Percentiles rank a stretch among this genome's conserved stretches.
These are phyloP conservation scores for Penicillium desertorum DNA, from an alignment of 495 filamentous ascomycete genomes.

Conservation along the genomic window DNA sequence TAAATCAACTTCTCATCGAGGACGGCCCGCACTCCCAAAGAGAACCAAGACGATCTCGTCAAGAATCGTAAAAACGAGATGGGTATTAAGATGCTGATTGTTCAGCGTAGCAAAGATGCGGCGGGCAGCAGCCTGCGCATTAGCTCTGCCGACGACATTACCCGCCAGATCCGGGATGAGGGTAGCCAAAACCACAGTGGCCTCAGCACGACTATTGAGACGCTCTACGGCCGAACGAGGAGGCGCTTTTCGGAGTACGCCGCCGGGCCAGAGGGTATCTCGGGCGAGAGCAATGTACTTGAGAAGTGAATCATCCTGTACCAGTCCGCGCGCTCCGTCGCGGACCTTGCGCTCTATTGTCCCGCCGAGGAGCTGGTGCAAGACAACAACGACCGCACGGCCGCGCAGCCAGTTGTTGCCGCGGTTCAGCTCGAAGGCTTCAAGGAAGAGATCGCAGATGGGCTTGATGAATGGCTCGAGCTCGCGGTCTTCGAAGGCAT, in stretches of 20 bases:
- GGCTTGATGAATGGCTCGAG: slow-evolving; percentile 96
- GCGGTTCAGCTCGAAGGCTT: slow-evolving; percentile 89
- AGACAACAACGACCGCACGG: slow-evolving; percentile 83
- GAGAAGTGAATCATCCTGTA: slow-evolving; percentile 76
- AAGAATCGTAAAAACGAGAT: slow-evolving; percentile 73
- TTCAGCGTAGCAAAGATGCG: slow-evolving; percentile 81
- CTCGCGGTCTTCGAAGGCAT: slow-evolving; percentile 87
- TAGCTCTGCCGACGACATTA: slow-evolving; percentile 79
- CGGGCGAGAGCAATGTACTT: slow-evolving; percentile 69
- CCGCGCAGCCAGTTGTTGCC: slow-evolving; percentile 94
- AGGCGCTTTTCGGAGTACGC: slow-evolving; percentile 49
- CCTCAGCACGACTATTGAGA: slow-evolving; percentile 65
- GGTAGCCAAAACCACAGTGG: slow-evolving; percentile 75
- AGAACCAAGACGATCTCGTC: slow-evolving; percentile 75
- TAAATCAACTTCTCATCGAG: slow-evolving; percentile 4
- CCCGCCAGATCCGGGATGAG: slow-evolving; percentile 79
- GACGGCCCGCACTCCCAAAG: slow-evolving; percentile 52
- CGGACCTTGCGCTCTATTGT: slow-evolving; percentile 93
- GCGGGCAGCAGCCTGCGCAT: slow-evolving; percentile 79
- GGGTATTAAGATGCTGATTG: slow-evolving; percentile 66
- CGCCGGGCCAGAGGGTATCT: slow-evolving; percentile 79
- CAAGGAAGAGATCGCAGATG: slow-evolving; percentile 96
- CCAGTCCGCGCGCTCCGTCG: slow-evolving; percentile 66
- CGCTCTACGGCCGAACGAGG: slow-evolving; percentile 63
- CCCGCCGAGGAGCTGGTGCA: slow-evolving; percentile 71